These are phyloP conservation scores for Geotrichum fermentans DNA, from an alignment of 1,139 yeast species.

Conservation along the genomic window DNA sequence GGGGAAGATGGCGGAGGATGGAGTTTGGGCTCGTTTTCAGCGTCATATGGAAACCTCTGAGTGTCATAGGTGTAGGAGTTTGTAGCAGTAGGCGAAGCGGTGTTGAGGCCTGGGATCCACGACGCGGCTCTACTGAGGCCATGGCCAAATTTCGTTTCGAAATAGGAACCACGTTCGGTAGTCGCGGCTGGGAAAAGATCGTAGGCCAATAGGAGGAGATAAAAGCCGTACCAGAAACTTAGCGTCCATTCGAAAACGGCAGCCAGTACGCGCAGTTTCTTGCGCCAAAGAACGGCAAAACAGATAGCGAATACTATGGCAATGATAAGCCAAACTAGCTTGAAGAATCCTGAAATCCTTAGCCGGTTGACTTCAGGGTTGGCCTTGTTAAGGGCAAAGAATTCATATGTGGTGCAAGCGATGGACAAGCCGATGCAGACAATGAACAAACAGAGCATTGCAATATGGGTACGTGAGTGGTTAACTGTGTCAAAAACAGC, in stretches of 20 bases:
- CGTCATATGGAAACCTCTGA: too few species aligned
- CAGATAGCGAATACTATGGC: conserved; percentile 68
- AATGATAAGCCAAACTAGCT: conserved; percentile 59
- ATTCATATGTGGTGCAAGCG: conserved; percentile 55
- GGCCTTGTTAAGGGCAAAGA: conserved; percentile 56
- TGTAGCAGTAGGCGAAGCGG: too few species aligned
- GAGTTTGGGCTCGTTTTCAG: too few species aligned
- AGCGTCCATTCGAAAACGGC: conserved; percentile 76
- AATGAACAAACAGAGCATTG: conserved; percentile 72
- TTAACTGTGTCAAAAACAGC: conserved; percentile 65
- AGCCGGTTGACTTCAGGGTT: conserved; percentile 41
- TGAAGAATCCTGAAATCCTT: conserved; percentile 45
- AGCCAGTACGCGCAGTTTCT: conserved; percentile 46
- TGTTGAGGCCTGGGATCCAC: too few species aligned
- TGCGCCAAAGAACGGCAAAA: conserved; percentile 51
- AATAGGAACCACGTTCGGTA: conserved; percentile 25
- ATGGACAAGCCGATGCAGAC: conserved; percentile 64
- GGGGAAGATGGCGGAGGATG: too few species aligned
- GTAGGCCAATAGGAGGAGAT: conserved; percentile 58
- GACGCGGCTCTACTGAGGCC: conserved; percentile 19
- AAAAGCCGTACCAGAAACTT: conserved; percentile 75
- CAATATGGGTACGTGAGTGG: conserved; percentile 56
- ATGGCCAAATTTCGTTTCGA: conserved; percentile 15
- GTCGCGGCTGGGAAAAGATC: conserved; percentile 66
- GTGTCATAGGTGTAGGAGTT: too few species aligned